Percentiles rank a stretch among this genome's conserved stretches.
Conservation (phyloP, 768 basidiomycete species). For the Boletus sp. region DNA sequence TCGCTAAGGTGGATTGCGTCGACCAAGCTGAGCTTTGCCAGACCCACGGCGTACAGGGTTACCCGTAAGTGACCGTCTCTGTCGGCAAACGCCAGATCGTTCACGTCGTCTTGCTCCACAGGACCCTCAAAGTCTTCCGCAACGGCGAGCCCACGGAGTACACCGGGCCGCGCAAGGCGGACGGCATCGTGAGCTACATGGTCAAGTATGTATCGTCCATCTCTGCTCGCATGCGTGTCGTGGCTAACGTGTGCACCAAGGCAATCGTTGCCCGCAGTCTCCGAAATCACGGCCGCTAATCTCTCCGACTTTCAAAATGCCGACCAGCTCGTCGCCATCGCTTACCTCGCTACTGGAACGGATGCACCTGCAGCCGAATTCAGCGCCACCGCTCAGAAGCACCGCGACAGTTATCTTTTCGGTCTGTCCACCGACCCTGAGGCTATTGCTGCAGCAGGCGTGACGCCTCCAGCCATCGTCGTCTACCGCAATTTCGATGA, state of each 20-base stretch:
- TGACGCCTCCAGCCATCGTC: conserved; percentile 81
- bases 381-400: conserved; percentile 74
- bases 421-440: conserved; percentile 77
- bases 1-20: conserved; percentile 98
- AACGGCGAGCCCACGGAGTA: conserved; percentile 82
- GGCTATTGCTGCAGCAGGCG: conserved; percentile 65
- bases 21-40: conserved; percentile 92
- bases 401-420: conserved; percentile 93
- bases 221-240: neutral
- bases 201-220: conserved; percentile 61
- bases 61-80: conserved; percentile 64
- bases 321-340: conserved; percentile 89
- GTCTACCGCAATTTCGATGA: conserved; percentile 94
- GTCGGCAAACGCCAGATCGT: neutral
- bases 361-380: conserved; percentile 72
- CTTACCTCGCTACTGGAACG: conserved; percentile 76
- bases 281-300: conserved; percentile 72
- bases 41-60: conserved; percentile 83
- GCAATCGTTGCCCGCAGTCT: conserved; percentile 93
- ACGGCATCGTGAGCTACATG: conserved; percentile 97
- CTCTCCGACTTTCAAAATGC: conserved; percentile 82
- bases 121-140: conserved; percentile 90
- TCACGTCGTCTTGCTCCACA: neutral
- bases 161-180: conserved; percentile 85
- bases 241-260: conserved; percentile 35